Evolutionary conservation across 306 rosid genomes (phyloP), one percentile per base, ranked within the genome.

Genomic region (Ziziphus jujuba): DNA sequence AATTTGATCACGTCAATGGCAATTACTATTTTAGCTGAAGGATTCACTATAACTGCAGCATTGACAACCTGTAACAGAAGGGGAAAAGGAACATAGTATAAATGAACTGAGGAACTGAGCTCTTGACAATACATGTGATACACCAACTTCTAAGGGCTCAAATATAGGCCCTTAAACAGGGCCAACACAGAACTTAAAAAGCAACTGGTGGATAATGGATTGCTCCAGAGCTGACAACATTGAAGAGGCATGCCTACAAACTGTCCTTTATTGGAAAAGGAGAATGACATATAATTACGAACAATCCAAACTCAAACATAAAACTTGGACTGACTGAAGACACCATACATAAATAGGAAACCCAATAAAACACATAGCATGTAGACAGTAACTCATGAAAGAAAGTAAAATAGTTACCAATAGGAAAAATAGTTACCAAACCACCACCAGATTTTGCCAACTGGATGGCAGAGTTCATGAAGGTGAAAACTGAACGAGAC

Each of bases 41-140:
- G 98, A 80, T 92, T 97, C 73, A 92, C 91, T 67, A 92, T 86
- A 71, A 90, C 86, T 25, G 98, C 97, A 38, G 97, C 93, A 80
- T 90, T 92, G 76, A 84, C 88, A 49, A 82, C 84, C 97, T 93
- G 79, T 53, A 74, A 8, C 62, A 5, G 55, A 54, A 36, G 56
- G 52, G 23, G 24, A 61, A 40, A 12, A 15, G 6, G 19, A n/a
- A n/a, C n/a, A n/a, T n/a, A n/a, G n/a, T n/a, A n/a, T n/a, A n/a
- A n/a, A n/a, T n/a, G n/a, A n/a, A 36, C 9, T 36, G 9, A 28
- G 9, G 16, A 24, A 6, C 44, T 25, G 12, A 7, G 16, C 51
- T 48, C 50, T 28, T 60, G 34, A 3, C 35, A 8, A 36, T 20
- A 56, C 10, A 12, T 20, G 36, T n/a, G 20, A 52, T 1, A 45